A percentile compares a stretch with the other conserved stretches of the same genome.
phyloP scores from a whole-genome alignment of 495 filamentous ascomycete species.

The Lophiotrema nucula region DNA sequence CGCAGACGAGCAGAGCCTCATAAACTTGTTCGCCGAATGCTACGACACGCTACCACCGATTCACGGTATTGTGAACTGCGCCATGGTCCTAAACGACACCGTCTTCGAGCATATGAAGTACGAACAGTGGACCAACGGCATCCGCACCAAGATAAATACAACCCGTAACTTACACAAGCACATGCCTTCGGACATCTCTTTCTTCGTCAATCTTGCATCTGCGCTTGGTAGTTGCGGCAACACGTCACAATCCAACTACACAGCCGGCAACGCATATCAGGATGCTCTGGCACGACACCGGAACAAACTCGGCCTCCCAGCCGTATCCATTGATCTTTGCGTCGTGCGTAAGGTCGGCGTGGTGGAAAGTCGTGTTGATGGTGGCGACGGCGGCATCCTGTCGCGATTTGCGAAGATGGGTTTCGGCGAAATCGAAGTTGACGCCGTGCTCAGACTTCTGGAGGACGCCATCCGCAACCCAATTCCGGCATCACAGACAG shows the following conservation, averaged over 20 bases:
- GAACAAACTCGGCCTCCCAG: neutral
- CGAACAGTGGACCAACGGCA: neutral
- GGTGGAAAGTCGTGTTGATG: neutral
- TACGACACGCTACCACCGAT: neutral
- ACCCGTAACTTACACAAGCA: constrained; percentile 7
- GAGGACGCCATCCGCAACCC: neutral
- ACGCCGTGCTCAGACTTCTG: neutral
- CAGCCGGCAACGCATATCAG: constrained; percentile 21
- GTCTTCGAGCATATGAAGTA: constrained; percentile 17
- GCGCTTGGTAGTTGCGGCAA: constrained; percentile 20
- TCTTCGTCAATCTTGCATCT: constrained; percentile 28
- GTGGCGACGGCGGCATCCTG: too few species aligned
- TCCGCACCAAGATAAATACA: constrained; percentile 7
- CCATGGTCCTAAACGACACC: constrained; percentile 21
- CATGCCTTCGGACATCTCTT: constrained; percentile 9
- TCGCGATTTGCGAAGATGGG: neutral
- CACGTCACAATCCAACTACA: constrained; percentile 24
- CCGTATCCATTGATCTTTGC: constrained; percentile 24
- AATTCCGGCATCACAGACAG: neutral
- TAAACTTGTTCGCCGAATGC: neutral
- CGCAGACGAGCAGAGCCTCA: neutral
- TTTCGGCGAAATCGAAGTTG: neutral
- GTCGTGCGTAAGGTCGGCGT: constrained; percentile 19
- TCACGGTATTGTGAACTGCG: constrained; percentile 16
- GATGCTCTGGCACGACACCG: constrained; percentile 20